These are phyloP conservation scores for Tuber microsphaerosporum DNA, from an alignment of 495 filamentous ascomycete species.

Conservation along the genomic window DNA sequence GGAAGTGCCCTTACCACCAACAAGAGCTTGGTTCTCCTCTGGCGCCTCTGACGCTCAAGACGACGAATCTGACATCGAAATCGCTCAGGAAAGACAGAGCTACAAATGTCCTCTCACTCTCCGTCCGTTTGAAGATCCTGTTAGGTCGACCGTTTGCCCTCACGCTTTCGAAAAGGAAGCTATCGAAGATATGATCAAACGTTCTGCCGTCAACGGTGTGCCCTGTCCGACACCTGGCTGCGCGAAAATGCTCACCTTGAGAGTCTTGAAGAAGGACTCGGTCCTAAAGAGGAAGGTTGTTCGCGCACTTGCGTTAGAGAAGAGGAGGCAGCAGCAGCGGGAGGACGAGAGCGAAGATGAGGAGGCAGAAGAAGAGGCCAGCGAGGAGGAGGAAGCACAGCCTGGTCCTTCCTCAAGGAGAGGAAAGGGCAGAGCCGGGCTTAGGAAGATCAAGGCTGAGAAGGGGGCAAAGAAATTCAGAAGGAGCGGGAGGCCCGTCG, in stretches of 20 bases:
- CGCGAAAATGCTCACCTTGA: constrained; percentile 11
- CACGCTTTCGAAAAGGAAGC: constrained; percentile 30
- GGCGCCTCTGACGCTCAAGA: constrained; percentile 10
- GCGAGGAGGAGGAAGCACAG: constrained; percentile 13
- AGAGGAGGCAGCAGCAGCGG: constrained; percentile 2
- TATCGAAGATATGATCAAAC: constrained; percentile 20
- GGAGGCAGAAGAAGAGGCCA: constrained; percentile 6
- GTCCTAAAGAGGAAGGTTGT: constrained; percentile 24
- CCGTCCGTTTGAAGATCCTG: constrained; percentile 20
- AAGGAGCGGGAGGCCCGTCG: background rate
- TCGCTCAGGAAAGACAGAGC: constrained; percentile 31
- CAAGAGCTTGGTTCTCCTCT: constrained; percentile 21
- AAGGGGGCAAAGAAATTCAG: background rate
- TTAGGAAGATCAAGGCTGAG: background rate
- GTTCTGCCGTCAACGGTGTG: background rate
- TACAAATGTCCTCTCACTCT: constrained; percentile 37
- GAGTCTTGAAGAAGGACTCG: constrained; percentile 15
- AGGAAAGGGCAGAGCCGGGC: background rate
- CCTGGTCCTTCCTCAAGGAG: background rate
- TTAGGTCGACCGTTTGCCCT: constrained; percentile 31
- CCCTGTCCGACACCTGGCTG: constrained; percentile 33
- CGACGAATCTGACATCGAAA: constrained; percentile 26
- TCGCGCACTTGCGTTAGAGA: constrained; percentile 14
- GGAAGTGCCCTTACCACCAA: constrained; percentile 23
- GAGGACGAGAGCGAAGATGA: constrained; percentile 25